Percentiles rank a stretch among this genome's conserved stretches.
Conservation (phyloP, 805 yeast genomes). For the Candida quercuum region DNA sequence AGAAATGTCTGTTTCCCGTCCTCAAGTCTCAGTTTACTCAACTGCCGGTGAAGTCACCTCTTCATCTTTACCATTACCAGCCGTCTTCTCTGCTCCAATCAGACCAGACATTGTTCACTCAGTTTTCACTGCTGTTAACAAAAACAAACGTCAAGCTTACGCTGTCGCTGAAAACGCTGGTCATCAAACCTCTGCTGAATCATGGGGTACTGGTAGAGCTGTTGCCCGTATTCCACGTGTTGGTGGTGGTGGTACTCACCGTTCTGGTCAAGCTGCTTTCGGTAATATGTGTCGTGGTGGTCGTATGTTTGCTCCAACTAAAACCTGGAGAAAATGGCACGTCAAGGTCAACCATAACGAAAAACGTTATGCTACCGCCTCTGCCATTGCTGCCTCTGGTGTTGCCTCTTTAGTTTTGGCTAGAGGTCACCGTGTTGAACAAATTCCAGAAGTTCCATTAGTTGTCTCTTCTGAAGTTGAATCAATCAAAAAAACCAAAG, state of each 20-base stretch:
- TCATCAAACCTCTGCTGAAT: slow-evolving; percentile 99
- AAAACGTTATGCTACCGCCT: slow-evolving; percentile 99
- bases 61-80: slow-evolving; percentile 88
- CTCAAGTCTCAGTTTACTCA: slow-evolving; percentile 94
- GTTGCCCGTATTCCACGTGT: slow-evolving; percentile 99
- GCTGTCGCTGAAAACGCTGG: slow-evolving; percentile 99
- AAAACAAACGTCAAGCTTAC: slow-evolving; percentile 99
- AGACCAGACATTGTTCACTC: slow-evolving; percentile 99
- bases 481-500: slow-evolving; percentile 94
- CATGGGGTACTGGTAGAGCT: slow-evolving; percentile 99
- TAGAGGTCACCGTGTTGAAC: slow-evolving; percentile 99
- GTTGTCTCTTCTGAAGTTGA: slow-evolving; percentile 93
- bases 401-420: slow-evolving; percentile 98
- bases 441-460: slow-evolving; percentile 96
- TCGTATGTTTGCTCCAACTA: slow-evolving; percentile 99
- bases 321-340: slow-evolving; percentile 99
- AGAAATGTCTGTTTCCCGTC: slow-evolving; percentile 65
- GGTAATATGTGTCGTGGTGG: slow-evolving; percentile 99
- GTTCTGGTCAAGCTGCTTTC: slow-evolving; percentile 99
- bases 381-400: slow-evolving; percentile 98
- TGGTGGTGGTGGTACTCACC: slow-evolving; percentile 99
- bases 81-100: slow-evolving; percentile 99
- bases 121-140: slow-evolving; percentile 97
- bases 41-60: slow-evolving; percentile 83
- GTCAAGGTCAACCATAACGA: slow-evolving; percentile 99